Evolutionary conservation across 2,329 filamentous ascomycete species (phyloP), one percentile per base, ranked within the genome.

Genomic region (Colletotrichum horii): DNA sequence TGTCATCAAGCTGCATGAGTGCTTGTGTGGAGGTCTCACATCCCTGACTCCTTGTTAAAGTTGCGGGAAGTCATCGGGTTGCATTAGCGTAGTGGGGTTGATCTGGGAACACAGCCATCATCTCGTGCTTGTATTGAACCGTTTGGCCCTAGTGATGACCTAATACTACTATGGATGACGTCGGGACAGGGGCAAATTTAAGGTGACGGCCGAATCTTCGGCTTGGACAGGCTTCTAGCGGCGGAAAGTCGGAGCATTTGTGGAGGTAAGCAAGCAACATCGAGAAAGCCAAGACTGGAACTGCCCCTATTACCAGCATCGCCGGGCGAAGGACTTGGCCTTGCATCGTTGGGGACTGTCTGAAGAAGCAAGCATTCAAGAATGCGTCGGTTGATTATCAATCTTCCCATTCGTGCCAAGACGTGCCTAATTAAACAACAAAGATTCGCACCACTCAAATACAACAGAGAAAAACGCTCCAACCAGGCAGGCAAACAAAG

Each of bases 31-130:
- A 26, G 5, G 26, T 11, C 55, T 58, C 8, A 28, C 55, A 52
- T 22, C 43, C 43, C 16, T 58, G 55, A 11, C 15, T 58, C 26
- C 24, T 16, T 58, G n/a, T 58, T 58, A 58, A 58, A 58, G 55
- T 58, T 58, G 55, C 55, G 55, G 55, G 55, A 58, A 28, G 55
- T 58, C 55, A 58, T 58, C 55, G 26, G 55, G 55, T 58, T 58
- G 55, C 55, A 58, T 58, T 58, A 58, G 55, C 55, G 55, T 58
- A 26, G 55, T 58, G 55, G 55, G 22, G 24, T 24, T 58, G 14
- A 28, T 24, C 16, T 58, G 14, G 55, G 55, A 58, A 24, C 55
- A 58, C 55, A 58, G 55, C 55, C 55, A 58, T 28, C 55, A 16
- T 58, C 24, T 58, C 26, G n/a, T 52, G 43, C 12, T 52, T 52